A percentile compares a stretch with the other conserved stretches of the same genome.
Conservation (phyloP, 495 filamentous ascomycete species). For the Astrocystis sublimbata region DNA sequence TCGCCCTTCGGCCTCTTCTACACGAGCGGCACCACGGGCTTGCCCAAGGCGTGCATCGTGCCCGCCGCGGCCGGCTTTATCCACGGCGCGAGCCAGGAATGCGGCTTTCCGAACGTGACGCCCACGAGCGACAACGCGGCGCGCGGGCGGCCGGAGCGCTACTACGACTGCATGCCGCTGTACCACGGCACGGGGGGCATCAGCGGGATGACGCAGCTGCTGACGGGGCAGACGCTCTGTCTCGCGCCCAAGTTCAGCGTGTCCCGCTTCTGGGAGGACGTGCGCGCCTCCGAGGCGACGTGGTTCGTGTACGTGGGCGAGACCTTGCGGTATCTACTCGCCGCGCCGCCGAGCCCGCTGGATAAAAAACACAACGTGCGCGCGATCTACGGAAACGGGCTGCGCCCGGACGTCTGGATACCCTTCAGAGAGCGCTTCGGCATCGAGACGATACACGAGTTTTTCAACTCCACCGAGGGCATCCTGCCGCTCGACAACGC, state of each 20-base stretch:
- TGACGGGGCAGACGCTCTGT: slow-evolving; percentile 62
- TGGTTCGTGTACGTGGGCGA: slow-evolving; percentile 84
- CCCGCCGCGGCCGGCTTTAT: slow-evolving; percentile 43
- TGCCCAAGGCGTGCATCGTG: slow-evolving; percentile 63
- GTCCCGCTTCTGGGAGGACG: slow-evolving; percentile 72
- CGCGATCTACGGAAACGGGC: slow-evolving; percentile 73
- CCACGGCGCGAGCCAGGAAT: slow-evolving; percentile 29
- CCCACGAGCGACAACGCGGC: slow-evolving; percentile 16
- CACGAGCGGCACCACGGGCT: slow-evolving; percentile 69
- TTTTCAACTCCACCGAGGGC: slow-evolving; percentile 68
- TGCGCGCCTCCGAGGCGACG: slow-evolving; percentile 67
- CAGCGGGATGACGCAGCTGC: slow-evolving; percentile 52
- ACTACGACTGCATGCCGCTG: slow-evolving; percentile 78
- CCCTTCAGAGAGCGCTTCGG: slow-evolving; percentile 65
- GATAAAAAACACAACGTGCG: slow-evolving; percentile 68
- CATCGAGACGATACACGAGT: slow-evolving; percentile 60
- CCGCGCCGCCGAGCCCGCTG: slow-evolving; percentile 60
- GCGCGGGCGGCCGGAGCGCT: slow-evolving; percentile 49
- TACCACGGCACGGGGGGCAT: slow-evolving; percentile 77
- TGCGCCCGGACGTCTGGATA: slow-evolving; percentile 76
- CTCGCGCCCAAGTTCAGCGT: slow-evolving; percentile 71
- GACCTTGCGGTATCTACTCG: slow-evolving; percentile 73
- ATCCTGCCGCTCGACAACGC: slow-evolving; percentile 60
- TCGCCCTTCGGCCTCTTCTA: slow-evolving; percentile 66
- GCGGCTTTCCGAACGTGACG: slow-evolving; percentile 29